Conservation (phyloP, 1,139 yeast species). For the Blastobotrys elegans region DNA sequence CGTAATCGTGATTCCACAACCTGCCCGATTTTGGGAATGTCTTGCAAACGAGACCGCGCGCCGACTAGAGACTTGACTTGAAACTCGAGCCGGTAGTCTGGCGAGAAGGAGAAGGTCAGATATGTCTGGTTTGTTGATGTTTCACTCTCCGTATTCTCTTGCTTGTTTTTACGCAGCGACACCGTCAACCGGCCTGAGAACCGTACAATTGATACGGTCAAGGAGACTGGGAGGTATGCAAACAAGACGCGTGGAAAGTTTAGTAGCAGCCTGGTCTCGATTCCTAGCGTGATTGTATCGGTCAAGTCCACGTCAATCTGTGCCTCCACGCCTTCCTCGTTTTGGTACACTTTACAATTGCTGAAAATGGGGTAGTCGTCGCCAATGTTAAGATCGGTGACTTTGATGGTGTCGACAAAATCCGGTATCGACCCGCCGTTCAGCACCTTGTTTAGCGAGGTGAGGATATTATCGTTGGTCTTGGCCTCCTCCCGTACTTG, state of each 20-base stretch:
- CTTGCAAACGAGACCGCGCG: slow-evolving; percentile 84
- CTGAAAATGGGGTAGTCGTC: slow-evolving; percentile 94
- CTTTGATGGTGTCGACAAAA: slow-evolving; percentile 68
- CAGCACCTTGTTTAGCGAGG: slow-evolving; percentile 57
- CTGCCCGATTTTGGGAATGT: slow-evolving; percentile 86
- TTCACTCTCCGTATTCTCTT: slow-evolving; percentile 6
- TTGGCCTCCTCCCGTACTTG: slow-evolving; percentile 85
- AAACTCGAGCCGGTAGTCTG: slow-evolving; percentile 85
- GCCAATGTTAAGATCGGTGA: slow-evolving; percentile 89
- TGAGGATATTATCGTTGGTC: slow-evolving; percentile 74
- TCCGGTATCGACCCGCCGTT: slow-evolving; percentile 61
- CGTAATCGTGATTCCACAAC: slow-evolving; percentile 76
- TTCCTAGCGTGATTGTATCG: slow-evolving; percentile 84
- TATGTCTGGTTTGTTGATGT: slow-evolving; percentile 59
- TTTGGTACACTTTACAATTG: slow-evolving; percentile 70
- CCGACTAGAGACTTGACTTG: slow-evolving; percentile 85
- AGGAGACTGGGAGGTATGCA: slow-evolving; percentile 71
- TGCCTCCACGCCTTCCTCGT: slow-evolving; percentile 56
- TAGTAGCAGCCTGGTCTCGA: slow-evolving; percentile 73
- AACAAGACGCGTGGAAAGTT: slow-evolving; percentile 83
- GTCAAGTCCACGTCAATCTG: slow-evolving; percentile 90
- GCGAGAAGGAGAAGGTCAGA: slow-evolving; percentile 81
- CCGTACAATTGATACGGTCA: slow-evolving; percentile 82
- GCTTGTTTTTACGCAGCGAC: slow-evolving; percentile 45
- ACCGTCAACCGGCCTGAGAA: slow-evolving; percentile 91